phyloP scores from a whole-genome alignment of 2,329 filamentous ascomycete species.

The Trichoderma atroviride region DNA sequence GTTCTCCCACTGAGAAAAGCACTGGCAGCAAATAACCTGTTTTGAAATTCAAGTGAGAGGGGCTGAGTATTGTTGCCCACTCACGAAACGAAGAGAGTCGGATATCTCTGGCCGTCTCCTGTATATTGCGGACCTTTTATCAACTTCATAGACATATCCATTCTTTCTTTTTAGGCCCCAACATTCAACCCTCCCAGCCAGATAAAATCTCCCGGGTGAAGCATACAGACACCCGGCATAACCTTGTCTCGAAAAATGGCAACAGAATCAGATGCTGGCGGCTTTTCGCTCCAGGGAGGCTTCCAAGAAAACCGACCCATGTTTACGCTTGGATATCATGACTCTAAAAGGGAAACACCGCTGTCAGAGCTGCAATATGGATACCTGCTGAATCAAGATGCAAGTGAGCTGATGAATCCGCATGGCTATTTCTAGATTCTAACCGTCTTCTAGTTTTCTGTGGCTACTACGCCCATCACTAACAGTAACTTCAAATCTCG shows the following conservation, averaged over 20 bases:
- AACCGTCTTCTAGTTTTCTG: slow-evolving; percentile 63
- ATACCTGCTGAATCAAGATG: slow-evolving; percentile 68
- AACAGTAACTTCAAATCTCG: slow-evolving; percentile 71
- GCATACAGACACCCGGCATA: not conserved
- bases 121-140: not conserved
- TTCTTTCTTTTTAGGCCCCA: not conserved
- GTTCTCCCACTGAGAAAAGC: slow-evolving; percentile 20
- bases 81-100: not conserved
- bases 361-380: slow-evolving; percentile 66
- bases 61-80: not conserved
- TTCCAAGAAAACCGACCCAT: slow-evolving; percentile 36
- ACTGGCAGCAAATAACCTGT: not conserved
- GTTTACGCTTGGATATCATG: slow-evolving; percentile 76
- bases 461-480: slow-evolving; percentile 77
- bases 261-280: slow-evolving; percentile 15
- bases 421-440: slow-evolving; percentile 11
- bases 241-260: slow-evolving; percentile 7
- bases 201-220: slow-evolving; percentile 7
- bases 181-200: not conserved
- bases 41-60: not conserved
- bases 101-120: not conserved
- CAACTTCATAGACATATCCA: not conserved
- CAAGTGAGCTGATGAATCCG: slow-evolving; percentile 47
- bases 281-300: slow-evolving; percentile 9
- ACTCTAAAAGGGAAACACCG: slow-evolving; percentile 62